Base-by-base conservation (phyloP, 768 basidiomycete genomes). In the Chlorophyllum brunneum region DNA sequence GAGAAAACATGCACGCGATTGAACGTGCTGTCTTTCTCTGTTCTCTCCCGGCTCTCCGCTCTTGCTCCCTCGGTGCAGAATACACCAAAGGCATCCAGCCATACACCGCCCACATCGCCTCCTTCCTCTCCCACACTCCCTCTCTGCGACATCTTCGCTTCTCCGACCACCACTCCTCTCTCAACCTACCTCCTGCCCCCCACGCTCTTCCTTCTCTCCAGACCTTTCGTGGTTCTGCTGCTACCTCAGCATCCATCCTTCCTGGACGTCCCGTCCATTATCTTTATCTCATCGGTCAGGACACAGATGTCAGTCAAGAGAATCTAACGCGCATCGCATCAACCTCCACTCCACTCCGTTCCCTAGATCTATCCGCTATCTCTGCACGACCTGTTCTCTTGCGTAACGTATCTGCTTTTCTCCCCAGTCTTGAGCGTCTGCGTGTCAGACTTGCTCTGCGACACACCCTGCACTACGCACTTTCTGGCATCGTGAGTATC, bases 391-490 rank as follows among this genome's bases (percentile, higher is more conserved):
- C 81, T 27, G 64, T 71, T 50, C 72, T 83, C 36, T 69, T 85
- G 47, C 74, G 79, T 51, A 79, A 78, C 61, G 66, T 85, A 59
- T 78, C 83, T 40, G 69, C 66, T 15, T 70, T 77, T 62, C 70
- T 85, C 42, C 67, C 72, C 42, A 68, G 69, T 42, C 62, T 86
- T 38, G 74, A 81, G 61, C 68, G 64, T 36, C 70, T 85, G 60
- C 74, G 74, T 52, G 71, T 85, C 34, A 73, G 73, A 58, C 76
- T 85, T 39, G 82, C 84, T 16, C 68, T 86, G 29, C 70, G 83
- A 31, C 83, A 86, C 60, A 85, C 83, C 6, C 71, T 86, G 24
- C 83, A 85, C 58, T 81, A 78, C 60, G 72, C 82, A 20, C 71
- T 84, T 53, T 77, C 79, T 20, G 84, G 83, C 45, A 82, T 84